Evolutionary conservation across 2,329 filamentous ascomycete species (phyloP), one percentile per base, ranked within the genome.

Genomic region (Venturiaceae sp.): DNA sequence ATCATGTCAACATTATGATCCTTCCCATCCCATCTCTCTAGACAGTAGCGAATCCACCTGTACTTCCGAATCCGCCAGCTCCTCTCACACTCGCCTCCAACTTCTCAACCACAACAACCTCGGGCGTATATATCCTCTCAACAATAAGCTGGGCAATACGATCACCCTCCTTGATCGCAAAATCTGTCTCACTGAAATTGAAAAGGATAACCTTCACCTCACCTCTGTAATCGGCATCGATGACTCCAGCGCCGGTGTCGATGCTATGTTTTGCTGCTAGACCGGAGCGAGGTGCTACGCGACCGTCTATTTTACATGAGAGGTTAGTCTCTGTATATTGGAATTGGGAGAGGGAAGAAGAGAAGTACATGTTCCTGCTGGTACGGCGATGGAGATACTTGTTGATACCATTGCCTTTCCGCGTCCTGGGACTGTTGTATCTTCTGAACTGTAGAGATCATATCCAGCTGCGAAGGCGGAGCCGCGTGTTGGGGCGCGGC

Each of bases 211-310:
- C 88, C 79, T 95, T 96, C 67, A 99, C 87, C 65, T 88, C 88
- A 21, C 94, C 94, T 36, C 94, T 83, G 78, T 99, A 99, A 74
- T 99, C 94, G 34, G 92, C 92, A 73, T 99, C 94, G 66, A 99
- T 97, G 63, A 99, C 94, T 58, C 94, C 94, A 0, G 94, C 94
- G 62, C 95, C 91, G 0, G 89, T 94, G 72, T 96, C 91, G 71
- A 99, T 97, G 75, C 92, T 94, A 77, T 97, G 85, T 78, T 99
- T 99, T 61, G 85, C 80, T 2, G 92, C 92, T 36, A 96, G 85
- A 53, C 91, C 91, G n/a, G 89, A 94, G 63, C 92, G 88, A 9
- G 92, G 92, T 3, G 92, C 92, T 58, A 96, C 84, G 60, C 92
- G 87, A 64, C 92, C 92, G 71, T 97, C 90, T 92, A 62, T 59